Base-by-base conservation (phyloP, 75 land plant species). In the Gnetum montanum region DNA sequence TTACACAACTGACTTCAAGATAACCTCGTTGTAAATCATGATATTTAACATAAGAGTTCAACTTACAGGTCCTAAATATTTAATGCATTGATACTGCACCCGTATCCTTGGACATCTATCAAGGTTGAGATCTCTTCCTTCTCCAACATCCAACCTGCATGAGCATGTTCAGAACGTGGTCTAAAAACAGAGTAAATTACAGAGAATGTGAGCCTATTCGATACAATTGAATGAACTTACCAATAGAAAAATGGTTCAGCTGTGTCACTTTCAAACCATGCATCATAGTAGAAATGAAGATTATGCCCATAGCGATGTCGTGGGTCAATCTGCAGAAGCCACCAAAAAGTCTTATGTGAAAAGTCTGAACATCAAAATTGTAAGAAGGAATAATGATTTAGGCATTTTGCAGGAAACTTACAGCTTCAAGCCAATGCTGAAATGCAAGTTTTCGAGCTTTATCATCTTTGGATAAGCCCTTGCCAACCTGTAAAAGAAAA, bases 361-460 rank as follows among this genome's bases (percentile, higher is more conserved):
- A n/a, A n/a, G n/a, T n/a, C n/a, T n/a, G n/a, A n/a, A n/a, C n/a
- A n/a, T n/a, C n/a, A n/a, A n/a, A n/a, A n/a, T n/a, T n/a, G n/a
- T n/a, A n/a, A n/a, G n/a, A n/a, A n/a, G n/a, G n/a, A n/a, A n/a
- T n/a, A n/a, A n/a, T n/a, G n/a, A n/a, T n/a, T n/a, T n/a, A n/a
- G n/a, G n/a, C n/a, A n/a, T n/a, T n/a, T n/a, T n/a, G n/a, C n/a
- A 11, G 35, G 23, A 60, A 15, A 67, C 92, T 66, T 82, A 93
- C 98, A 43, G 98, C 98, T 67, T 93, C 98, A 57, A 93, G 98
- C 98, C 98, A 93, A 35, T 93, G 98, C 58, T 82, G 98, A 27
- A 93, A 54, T 18, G 96, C 98, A 23, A 93, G 75, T 62, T 93
- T 82, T 26, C 65, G 83, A 29, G 96, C 96, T 36, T 89, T 93